phyloP scores from a whole-genome alignment of 768 basidiomycete species.

The Hericium erinaceus region DNA sequence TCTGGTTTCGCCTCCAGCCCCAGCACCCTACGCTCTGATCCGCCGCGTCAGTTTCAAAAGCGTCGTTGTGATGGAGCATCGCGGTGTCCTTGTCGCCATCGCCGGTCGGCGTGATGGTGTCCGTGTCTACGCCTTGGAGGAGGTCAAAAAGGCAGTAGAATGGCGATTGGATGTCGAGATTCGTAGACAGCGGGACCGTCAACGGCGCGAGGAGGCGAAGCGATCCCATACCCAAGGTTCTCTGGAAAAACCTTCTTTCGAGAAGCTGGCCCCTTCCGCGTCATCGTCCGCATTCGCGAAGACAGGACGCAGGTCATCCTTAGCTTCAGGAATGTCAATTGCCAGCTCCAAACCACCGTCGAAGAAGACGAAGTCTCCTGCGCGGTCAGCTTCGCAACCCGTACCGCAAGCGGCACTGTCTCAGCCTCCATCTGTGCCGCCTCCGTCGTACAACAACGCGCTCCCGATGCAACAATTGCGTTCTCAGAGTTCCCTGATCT shows the following conservation, averaged over 20 bases:
- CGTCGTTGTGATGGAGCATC: constrained; percentile 89
- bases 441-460: constrained; percentile 51
- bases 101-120: constrained; percentile 82
- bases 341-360: constrained; percentile 4
- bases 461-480: constrained; percentile 27
- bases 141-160: constrained; percentile 77
- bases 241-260: constrained; percentile 18
- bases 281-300: constrained; percentile 10
- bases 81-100: constrained; percentile 84
- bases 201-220: constrained; percentile 59
- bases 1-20: constrained; percentile 60
- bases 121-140: constrained; percentile 81
- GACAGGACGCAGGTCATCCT: constrained; percentile 7
- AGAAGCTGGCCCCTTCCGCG: constrained; percentile 11
- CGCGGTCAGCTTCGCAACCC: constrained; percentile 8
- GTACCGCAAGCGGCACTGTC: constrained; percentile 6
- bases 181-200: constrained; percentile 63
- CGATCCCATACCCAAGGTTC: constrained; percentile 27
- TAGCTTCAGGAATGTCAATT: not conserved
- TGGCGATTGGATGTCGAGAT: constrained; percentile 81
- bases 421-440: constrained; percentile 34
- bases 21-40: constrained; percentile 74
- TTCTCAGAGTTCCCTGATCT: constrained; percentile 32
- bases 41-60: constrained; percentile 76
- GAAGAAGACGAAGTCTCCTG: constrained; percentile 15